Percentiles rank a stretch among this genome's conserved stretches.
phyloP scores from a whole-genome alignment of 148 eudicot genomes.

The Amaranthus cruentus region DNA sequence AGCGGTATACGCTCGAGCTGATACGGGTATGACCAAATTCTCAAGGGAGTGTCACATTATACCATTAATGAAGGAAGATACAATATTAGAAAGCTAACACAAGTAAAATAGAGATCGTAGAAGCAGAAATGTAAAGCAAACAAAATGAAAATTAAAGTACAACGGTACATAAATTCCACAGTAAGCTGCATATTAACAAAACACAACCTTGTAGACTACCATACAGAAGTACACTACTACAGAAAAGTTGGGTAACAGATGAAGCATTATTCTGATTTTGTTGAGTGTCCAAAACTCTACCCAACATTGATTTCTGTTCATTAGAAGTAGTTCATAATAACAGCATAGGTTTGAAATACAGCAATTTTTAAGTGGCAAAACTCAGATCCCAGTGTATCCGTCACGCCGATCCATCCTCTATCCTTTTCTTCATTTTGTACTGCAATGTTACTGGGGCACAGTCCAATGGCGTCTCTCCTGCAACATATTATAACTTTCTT shows the following conservation, averaged over 20 bases:
- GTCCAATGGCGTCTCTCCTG: slow-evolving; percentile 81
- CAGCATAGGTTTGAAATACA: slow-evolving; percentile 9
- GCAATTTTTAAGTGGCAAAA: slow-evolving; percentile 1
- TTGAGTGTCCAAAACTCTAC: neutral
- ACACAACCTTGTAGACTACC: neutral
- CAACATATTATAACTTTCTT: slow-evolving; percentile 9
- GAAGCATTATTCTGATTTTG: neutral
- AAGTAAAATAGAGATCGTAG: no score
- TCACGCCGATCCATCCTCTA: slow-evolving; percentile 42
- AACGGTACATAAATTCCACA: neutral
- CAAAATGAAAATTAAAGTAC: slow-evolving; percentile 1
- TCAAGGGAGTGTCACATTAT: no score
- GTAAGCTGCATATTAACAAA: neutral
- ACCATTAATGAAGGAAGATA: no score
- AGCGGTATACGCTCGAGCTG: no score
- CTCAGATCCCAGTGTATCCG: neutral
- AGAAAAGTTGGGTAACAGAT: neutral
- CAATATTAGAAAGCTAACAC: no score
- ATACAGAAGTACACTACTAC: neutral
- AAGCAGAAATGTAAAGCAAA: neutral
- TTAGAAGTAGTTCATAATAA: slow-evolving; percentile 1
- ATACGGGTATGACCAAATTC: no score
- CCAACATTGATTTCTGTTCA: neutral
- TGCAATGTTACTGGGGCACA: slow-evolving; percentile 82
- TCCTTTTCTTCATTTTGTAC: slow-evolving; percentile 64